These are phyloP conservation scores for Dissoconium aciculare DNA, from an alignment of 2,329 filamentous ascomycete species.

Conservation along the genomic window DNA sequence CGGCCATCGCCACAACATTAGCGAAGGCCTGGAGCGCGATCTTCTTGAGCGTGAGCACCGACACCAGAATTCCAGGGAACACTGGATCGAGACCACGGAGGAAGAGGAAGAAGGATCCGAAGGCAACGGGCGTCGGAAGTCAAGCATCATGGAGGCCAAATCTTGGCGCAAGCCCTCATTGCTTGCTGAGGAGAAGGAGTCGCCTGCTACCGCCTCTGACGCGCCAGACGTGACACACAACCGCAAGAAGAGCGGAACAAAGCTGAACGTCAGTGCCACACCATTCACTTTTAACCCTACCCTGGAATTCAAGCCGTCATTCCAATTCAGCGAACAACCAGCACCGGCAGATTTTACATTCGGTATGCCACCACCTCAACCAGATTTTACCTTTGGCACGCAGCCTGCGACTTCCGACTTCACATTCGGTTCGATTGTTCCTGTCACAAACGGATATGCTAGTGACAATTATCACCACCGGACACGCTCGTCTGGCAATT, in stretches of 20 bases:
- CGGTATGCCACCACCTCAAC: constrained; percentile 18
- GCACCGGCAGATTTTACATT: neutral
- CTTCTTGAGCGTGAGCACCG: constrained; percentile 79
- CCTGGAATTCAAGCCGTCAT: constrained; percentile 31
- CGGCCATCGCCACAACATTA: constrained; percentile 56
- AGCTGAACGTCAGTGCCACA: constrained; percentile 75
- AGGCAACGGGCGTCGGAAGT: neutral
- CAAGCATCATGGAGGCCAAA: constrained; percentile 1
- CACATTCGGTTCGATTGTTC: constrained; percentile 14
- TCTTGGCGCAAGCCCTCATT: neutral
- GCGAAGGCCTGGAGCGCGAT: constrained; percentile 64
- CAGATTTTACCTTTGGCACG: constrained; percentile 6
- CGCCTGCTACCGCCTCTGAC: constrained; percentile 10
- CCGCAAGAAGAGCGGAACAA: constrained; percentile 36
- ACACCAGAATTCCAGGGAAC: constrained; percentile 14
- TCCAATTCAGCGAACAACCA: constrained; percentile 29
- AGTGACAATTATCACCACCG: constrained; percentile 11
- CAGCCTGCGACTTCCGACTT: constrained; percentile 2
- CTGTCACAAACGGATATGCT: constrained; percentile 5
- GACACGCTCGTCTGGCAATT: constrained; percentile 25
- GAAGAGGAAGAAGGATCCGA: constrained; percentile 7
- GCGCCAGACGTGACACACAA: constrained; percentile 61
- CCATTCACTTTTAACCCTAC: constrained; percentile 67
- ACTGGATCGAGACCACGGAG: constrained; percentile 14
- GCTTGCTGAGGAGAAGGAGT: constrained; percentile 13